These are phyloP conservation scores for Russula sp. DNA, from an alignment of 768 basidiomycete species.

Conservation along the genomic window DNA sequence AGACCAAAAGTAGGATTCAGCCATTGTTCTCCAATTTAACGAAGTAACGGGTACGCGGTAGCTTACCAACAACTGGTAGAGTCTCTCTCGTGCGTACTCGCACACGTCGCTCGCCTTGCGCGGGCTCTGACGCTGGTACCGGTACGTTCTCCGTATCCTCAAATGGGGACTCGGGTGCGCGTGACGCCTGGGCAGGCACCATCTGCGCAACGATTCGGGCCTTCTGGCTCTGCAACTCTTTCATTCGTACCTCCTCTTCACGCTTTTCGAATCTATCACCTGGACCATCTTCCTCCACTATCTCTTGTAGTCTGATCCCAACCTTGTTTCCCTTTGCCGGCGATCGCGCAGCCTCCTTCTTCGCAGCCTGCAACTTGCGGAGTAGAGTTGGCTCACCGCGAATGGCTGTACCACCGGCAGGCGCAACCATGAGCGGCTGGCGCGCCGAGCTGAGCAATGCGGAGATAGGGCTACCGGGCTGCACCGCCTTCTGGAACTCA, in stretches of 20 bases:
- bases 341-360: constrained; percentile 46
- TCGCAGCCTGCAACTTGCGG: constrained; percentile 57
- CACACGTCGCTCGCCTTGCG: constrained; percentile 13
- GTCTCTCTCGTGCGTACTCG: constrained; percentile 20
- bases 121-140: constrained; percentile 24
- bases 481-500: constrained; percentile 95
- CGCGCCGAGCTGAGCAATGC: constrained; percentile 85
- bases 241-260: constrained; percentile 48
- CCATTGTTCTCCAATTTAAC: background rate
- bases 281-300: constrained; percentile 42
- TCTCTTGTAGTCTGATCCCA: constrained; percentile 46
- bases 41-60: too few relatives aligned
- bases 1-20: background rate
- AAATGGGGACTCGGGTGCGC: constrained; percentile 30
- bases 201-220: constrained; percentile 93
- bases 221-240: constrained; percentile 88
- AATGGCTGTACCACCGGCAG: constrained; percentile 39
- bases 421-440: constrained; percentile 76
- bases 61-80: constrained; percentile 8
- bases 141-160: constrained; percentile 41
- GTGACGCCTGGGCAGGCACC: constrained; percentile 55
- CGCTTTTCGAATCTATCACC: constrained; percentile 27
- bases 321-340: constrained; percentile 46
- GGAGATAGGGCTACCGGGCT: constrained; percentile 92
- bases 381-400: constrained; percentile 45